These are phyloP conservation scores for Acorus calamus DNA, from an alignment of 106 monocot genomes.

Conservation along the genomic window DNA sequence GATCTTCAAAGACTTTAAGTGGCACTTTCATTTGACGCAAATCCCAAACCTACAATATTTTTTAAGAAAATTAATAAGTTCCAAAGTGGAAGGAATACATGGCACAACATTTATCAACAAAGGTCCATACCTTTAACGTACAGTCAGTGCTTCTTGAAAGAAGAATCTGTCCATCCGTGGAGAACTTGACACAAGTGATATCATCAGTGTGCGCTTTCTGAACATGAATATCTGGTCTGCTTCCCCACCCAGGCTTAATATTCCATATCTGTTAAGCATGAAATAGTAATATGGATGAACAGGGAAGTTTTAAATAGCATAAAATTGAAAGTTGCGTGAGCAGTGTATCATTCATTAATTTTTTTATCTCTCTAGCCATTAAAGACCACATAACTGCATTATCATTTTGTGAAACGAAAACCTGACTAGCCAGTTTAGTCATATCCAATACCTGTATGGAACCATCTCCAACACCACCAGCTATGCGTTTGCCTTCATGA, in stretches of 20 bases:
- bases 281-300: not conserved
- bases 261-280: slow-evolving; percentile 61
- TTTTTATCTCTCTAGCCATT: too few relatives aligned
- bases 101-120: not conserved
- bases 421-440: too few relatives aligned
- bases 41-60: slow-evolving; percentile 67
- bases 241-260: slow-evolving; percentile 95
- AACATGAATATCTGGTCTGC: slow-evolving; percentile 89
- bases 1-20: slow-evolving; percentile 66
- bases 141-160: slow-evolving; percentile 86
- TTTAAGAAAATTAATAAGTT: not conserved
- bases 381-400: too few relatives aligned
- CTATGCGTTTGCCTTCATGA: slow-evolving; percentile 85
- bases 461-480: slow-evolving; percentile 89
- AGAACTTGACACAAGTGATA: slow-evolving; percentile 90
- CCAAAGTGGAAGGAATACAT: not conserved
- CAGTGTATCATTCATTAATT: too few relatives aligned
- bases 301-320: not conserved
- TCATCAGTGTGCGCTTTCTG: slow-evolving; percentile 78
- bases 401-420: too few relatives aligned
- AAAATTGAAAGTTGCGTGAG: too few relatives aligned
- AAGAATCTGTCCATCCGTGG: slow-evolving; percentile 66
- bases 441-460: slow-evolving; percentile 70
- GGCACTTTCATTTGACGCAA: slow-evolving; percentile 68
- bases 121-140: slow-evolving; percentile 63